These are phyloP conservation scores for Salix purpurea DNA, from an alignment of 345 rosid genomes.

Conservation along the genomic window DNA sequence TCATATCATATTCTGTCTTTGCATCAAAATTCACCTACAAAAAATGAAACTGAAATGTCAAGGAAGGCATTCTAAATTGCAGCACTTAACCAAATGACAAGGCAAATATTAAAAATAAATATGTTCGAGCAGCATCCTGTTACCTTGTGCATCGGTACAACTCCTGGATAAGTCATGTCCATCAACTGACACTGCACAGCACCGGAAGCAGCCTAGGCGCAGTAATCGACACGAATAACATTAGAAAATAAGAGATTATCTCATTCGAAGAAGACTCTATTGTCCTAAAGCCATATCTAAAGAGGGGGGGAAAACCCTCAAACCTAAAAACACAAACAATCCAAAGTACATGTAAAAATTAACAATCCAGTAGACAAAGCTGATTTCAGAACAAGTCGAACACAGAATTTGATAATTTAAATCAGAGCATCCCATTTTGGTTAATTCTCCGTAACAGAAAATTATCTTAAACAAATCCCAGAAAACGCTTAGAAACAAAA, in stretches of 20 bases:
- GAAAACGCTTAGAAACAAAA: background rate
- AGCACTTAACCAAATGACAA: background rate
- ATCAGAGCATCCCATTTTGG: background rate
- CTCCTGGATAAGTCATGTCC: constrained; percentile 95
- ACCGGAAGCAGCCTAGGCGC: constrained; percentile 84
- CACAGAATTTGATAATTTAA: background rate
- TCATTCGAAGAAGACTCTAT: background rate
- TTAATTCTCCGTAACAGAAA: background rate
- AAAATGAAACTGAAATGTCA: background rate
- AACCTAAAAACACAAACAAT: background rate
- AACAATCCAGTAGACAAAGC: background rate
- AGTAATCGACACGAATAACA: constrained; percentile 7
- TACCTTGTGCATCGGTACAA: constrained; percentile 97
- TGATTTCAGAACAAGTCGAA: background rate
- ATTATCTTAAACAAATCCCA: background rate
- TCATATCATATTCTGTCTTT: constrained; percentile 91
- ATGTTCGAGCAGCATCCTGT: background rate
- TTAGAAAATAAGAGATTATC: background rate
- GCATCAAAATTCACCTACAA: constrained; percentile 90
- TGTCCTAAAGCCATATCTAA: background rate
- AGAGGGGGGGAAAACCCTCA: background rate
- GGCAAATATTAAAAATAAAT: background rate
- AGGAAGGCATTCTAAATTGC: constrained; percentile 1
- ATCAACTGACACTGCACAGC: constrained; percentile 98
- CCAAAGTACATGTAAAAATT: background rate